Evolutionary conservation across 768 basidiomycete genomes (phyloP).

Genomic region (Phlebiopsis gigantea): DNA sequence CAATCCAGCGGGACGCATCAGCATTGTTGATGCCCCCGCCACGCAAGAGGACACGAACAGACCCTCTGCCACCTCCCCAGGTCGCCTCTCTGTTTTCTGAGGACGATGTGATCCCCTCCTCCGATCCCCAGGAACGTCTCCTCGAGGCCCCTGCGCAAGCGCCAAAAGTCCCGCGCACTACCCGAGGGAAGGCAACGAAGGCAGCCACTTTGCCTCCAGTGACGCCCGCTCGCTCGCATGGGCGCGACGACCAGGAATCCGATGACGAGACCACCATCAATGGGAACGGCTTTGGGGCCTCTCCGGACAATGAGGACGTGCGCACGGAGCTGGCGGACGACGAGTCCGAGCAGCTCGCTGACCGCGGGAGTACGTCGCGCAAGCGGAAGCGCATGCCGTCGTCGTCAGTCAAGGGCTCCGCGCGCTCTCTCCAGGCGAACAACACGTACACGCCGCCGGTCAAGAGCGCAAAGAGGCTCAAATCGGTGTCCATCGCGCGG

Average conservation of each 20-base stretch:
- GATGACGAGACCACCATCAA: background rate
- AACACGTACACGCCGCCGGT: slow-evolving; percentile 9
- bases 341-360: slow-evolving; percentile 25
- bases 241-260: background rate
- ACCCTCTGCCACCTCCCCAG: background rate
- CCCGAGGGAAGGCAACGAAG: slow-evolving; percentile 2
- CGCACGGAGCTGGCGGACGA: slow-evolving; percentile 40
- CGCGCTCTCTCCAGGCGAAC: slow-evolving; percentile 11
- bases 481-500: slow-evolving; percentile 12
- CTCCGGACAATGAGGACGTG: slow-evolving; percentile 26
- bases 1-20: slow-evolving; percentile 17
- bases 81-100: background rate
- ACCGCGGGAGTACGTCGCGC: slow-evolving; percentile 14
- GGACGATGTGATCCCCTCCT: slow-evolving; percentile 46
- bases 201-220: background rate
- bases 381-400: slow-evolving; percentile 40
- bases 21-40: slow-evolving; percentile 11
- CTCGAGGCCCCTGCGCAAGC: slow-evolving; percentile 9
- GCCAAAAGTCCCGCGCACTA: background rate
- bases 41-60: background rate
- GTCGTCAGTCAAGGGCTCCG: slow-evolving; percentile 24
- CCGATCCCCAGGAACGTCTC: slow-evolving; percentile 50
- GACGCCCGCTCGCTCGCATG: background rate
- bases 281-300: background rate
- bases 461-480: slow-evolving; percentile 17